Evolutionary conservation across 345 rosid species (phyloP).

Genomic region (Salix arbutifolia): DNA sequence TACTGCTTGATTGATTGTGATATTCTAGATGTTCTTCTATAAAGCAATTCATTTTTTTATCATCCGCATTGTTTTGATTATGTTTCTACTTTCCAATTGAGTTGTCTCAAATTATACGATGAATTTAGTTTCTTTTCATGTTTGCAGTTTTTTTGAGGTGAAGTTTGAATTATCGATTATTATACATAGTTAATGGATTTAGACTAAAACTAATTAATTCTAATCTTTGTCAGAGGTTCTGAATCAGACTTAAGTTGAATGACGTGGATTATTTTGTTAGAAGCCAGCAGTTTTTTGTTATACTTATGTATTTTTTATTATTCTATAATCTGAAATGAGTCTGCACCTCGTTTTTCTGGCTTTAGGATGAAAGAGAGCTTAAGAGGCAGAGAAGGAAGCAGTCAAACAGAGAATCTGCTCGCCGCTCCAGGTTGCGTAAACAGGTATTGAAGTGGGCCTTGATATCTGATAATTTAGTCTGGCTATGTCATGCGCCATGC

Average conservation of each 20-base stretch:
- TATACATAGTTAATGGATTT: not conserved
- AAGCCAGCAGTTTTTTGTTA: not conserved
- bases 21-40: not conserved
- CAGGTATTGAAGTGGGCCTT: conserved; percentile 55
- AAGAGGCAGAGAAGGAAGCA: conserved; percentile 96
- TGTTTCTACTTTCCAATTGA: not conserved
- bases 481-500: conserved; percentile 1
- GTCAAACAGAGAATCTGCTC: conserved; percentile 98
- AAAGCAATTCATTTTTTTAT: not conserved
- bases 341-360: not conserved
- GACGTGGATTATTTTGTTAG: not conserved
- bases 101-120: not conserved
- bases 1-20: not conserved
- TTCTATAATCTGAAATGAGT: not conserved
- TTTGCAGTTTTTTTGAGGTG: not conserved
- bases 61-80: not conserved
- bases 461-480: not conserved
- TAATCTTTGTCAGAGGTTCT: not conserved
- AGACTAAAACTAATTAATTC: not conserved
- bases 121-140: not conserved
- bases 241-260: not conserved
- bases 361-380: conserved; percentile 88
- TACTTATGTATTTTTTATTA: not conserved
- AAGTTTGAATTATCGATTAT: not conserved
- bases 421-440: conserved; percentile 91